Percentiles rank a stretch among this genome's conserved stretches.
phyloP scores from a whole-genome alignment of 1,139 yeast genomes.

The Yamadazyma diddensiae region DNA sequence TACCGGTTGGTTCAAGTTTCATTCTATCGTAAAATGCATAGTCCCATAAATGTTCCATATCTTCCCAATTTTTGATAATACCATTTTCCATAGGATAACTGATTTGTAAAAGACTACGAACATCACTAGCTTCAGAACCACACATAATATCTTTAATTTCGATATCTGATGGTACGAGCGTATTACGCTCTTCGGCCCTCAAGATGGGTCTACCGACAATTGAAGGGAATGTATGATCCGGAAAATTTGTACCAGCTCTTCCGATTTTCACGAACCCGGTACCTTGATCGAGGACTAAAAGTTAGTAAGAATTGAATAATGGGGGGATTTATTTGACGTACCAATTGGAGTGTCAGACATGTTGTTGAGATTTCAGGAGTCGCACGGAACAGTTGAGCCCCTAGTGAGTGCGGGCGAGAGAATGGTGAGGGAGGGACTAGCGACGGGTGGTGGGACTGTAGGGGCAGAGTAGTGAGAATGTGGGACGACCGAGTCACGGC shows the following conservation, averaged over 20 bases:
- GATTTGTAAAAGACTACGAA: slow-evolving; percentile 83
- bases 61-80: slow-evolving; percentile 96
- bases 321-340: slow-evolving; percentile 27
- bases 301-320: slow-evolving; percentile 16
- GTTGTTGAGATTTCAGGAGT: slow-evolving; percentile 2
- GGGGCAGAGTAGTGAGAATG: background rate
- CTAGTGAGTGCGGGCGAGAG: background rate
- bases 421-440: background rate
- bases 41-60: slow-evolving; percentile 98
- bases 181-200: slow-evolving; percentile 89
- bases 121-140: slow-evolving; percentile 92
- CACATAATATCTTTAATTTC: slow-evolving; percentile 94
- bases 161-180: slow-evolving; percentile 51
- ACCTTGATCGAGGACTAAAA: slow-evolving; percentile 92
- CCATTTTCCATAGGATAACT: slow-evolving; percentile 99
- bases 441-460: background rate
- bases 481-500: no score
- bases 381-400: no score
- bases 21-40: slow-evolving; percentile 91
- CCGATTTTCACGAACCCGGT: slow-evolving; percentile 97
- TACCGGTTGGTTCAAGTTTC: slow-evolving; percentile 71
- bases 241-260: slow-evolving; percentile 95
- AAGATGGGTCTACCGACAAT: slow-evolving; percentile 97
- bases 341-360: slow-evolving; percentile 55
- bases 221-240: slow-evolving; percentile 97